phyloP scores from a whole-genome alignment of 2,329 filamentous ascomycete genomes.

The Pseudonectria buxi region DNA sequence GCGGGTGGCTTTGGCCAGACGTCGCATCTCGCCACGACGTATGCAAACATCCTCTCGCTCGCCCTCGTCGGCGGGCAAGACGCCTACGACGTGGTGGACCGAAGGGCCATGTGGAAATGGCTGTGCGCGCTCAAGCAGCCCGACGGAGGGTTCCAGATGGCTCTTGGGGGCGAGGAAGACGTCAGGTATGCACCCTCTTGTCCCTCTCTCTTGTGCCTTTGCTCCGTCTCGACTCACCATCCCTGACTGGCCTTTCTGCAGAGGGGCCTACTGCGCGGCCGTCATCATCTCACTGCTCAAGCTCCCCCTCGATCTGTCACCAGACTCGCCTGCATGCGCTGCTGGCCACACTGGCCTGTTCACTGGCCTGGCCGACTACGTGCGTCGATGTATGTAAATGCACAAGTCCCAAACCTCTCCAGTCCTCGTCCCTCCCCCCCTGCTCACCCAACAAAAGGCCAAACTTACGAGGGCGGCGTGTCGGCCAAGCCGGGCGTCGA shows the following conservation, averaged over 20 bases:
- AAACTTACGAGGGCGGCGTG: constrained; percentile 93
- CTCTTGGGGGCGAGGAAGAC: constrained; percentile 82
- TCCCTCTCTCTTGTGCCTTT: background rate
- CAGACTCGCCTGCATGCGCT: constrained; percentile 60
- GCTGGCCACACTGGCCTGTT: constrained; percentile 59
- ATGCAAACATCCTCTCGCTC: constrained; percentile 74
- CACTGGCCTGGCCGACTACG: constrained; percentile 69
- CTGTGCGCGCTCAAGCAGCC: constrained; percentile 78
- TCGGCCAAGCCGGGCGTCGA: constrained; percentile 79
- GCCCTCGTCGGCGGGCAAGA: constrained; percentile 70
- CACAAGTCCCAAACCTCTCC: constrained; percentile 10
- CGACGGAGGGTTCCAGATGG: constrained; percentile 85
- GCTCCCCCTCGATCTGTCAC: constrained; percentile 71
- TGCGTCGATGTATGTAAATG: constrained; percentile 63
- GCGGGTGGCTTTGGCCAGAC: constrained; percentile 88
- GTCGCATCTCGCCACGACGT: constrained; percentile 83
- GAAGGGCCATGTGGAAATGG: constrained; percentile 85
- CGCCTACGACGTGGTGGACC: constrained; percentile 69
- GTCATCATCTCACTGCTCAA: constrained; percentile 77
- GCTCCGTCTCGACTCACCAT: constrained; percentile 5
- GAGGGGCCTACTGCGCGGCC: constrained; percentile 87
- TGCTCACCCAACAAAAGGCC: constrained; percentile 48
- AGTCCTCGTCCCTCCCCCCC: constrained; percentile 8
- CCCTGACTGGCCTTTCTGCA: constrained; percentile 27
- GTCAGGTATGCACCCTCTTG: constrained; percentile 54